Base-by-base conservation (phyloP, 2,329 filamentous ascomycete genomes). In the Fusarium secorum region DNA sequence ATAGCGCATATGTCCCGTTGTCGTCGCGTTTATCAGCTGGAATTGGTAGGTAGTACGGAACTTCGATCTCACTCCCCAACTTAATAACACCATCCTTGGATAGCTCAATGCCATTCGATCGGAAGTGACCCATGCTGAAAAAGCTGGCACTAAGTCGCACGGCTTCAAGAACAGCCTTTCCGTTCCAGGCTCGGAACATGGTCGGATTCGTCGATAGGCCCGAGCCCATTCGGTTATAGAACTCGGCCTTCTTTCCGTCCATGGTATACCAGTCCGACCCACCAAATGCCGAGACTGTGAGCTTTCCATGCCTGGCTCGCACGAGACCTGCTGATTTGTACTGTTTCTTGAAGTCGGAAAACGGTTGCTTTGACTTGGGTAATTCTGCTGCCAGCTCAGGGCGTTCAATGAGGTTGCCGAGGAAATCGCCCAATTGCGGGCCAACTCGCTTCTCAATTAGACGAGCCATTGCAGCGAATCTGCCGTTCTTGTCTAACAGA, bases 171-270 rank as follows among this genome's bases (percentile, higher is more conserved):
- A 68, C 53, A 10, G 66, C 65, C n/a, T 69, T 60, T 5, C 65
- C 66, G 11, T 69, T 68, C 66, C 66, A 68, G 20, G 66, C 66
- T n/a, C 66, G 60, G 41, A 68, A 69, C 66, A 68, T 68, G 60
- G 66, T 68, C 22, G 66, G 66, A 18, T 69, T 68, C 6, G 66
- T 68, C 5, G 66, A 69, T 8, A 68, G 60, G 17, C 66, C 66
- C 9, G 66, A 68, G 2, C 66, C 65, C 65, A 68, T 68, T 6
- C 60, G 60, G 38, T 68, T 68, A 3, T 68, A 68, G 17, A 68
- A 68, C 7, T 69, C 65, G 24, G 60, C 41, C 18, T 69, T 69
- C 10, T 69, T 69, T 35, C 65, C 66, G 24, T 68, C 53, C 18
- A 39, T 26, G n/a, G 52, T 33, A 49, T 65, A 68, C 66, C 66